Conservation (phyloP, 2,329 filamentous ascomycete species). For the Hypoxylon sp. region DNA sequence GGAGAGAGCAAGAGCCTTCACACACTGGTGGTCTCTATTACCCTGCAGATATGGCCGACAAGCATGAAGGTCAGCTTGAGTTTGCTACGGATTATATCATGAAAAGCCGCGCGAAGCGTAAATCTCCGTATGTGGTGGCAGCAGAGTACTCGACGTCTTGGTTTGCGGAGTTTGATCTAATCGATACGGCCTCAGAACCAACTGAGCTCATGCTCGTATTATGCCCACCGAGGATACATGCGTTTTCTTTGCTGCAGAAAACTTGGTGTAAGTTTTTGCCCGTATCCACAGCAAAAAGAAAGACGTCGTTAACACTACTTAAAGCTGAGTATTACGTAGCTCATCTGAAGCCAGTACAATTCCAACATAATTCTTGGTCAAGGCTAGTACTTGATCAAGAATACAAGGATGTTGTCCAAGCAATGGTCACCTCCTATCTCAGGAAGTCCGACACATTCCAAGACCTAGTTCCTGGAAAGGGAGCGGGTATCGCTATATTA, state of each 20-base stretch:
- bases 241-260: conserved; percentile 1
- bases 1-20: neutral
- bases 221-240: neutral
- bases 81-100: neutral
- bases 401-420: neutral
- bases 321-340: conserved; percentile 3
- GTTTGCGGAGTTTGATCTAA: neutral
- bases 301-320: neutral
- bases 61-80: neutral
- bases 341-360: conserved; percentile 1
- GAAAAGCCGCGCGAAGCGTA: neutral
- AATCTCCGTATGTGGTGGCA: neutral
- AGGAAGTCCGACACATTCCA: conserved; percentile 5
- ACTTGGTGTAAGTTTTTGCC: neutral
- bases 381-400: neutral
- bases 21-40: neutral
- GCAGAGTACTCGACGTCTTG: neutral
- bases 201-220: conserved; percentile 1
- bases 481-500: neutral
- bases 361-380: neutral
- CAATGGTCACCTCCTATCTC: conserved; percentile 3
- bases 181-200: neutral
- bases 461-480: neutral
- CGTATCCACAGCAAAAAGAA: neutral
- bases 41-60: neutral